Evolutionary conservation across 768 basidiomycete genomes (phyloP).

Genomic region (Tylopilus subfusipes): DNA sequence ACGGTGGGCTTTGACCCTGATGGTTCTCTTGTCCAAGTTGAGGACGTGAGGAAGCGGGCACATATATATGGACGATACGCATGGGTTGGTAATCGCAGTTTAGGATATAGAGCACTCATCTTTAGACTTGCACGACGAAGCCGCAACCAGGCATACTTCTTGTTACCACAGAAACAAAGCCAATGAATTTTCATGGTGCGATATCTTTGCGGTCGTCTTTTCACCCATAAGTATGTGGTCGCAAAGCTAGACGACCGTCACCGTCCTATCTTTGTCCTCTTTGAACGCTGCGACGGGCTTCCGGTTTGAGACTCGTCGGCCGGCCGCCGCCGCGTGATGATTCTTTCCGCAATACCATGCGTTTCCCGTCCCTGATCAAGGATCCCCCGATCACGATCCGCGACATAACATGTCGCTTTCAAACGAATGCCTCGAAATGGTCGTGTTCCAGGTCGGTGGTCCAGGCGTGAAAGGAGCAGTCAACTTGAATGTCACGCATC

Average conservation of each 20-base stretch:
- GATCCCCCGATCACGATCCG: background rate
- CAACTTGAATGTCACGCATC: no score
- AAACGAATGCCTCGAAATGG: background rate
- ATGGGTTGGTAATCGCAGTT: background rate
- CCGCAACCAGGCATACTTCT: background rate
- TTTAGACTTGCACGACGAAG: background rate
- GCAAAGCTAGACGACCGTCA: background rate
- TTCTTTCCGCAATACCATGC: background rate
- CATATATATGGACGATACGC: background rate
- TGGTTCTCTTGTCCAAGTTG: conserved; percentile 48
- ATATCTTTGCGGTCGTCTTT: background rate
- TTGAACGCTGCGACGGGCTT: background rate
- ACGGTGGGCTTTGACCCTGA: conserved; percentile 72
- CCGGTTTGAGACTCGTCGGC: background rate
- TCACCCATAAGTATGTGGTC: background rate
- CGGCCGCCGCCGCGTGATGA: no score
- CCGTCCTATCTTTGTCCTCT: background rate
- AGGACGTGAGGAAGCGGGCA: conserved; percentile 2
- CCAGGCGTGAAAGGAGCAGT: no score
- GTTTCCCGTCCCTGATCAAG: background rate
- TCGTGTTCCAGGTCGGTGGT: no score
- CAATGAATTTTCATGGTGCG: background rate
- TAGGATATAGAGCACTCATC: background rate
- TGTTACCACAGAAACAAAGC: background rate
- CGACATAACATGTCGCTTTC: background rate